These are phyloP conservation scores for Fraxinus sp. DNA, from an alignment of 305 asterid species.

Conservation along the genomic window DNA sequence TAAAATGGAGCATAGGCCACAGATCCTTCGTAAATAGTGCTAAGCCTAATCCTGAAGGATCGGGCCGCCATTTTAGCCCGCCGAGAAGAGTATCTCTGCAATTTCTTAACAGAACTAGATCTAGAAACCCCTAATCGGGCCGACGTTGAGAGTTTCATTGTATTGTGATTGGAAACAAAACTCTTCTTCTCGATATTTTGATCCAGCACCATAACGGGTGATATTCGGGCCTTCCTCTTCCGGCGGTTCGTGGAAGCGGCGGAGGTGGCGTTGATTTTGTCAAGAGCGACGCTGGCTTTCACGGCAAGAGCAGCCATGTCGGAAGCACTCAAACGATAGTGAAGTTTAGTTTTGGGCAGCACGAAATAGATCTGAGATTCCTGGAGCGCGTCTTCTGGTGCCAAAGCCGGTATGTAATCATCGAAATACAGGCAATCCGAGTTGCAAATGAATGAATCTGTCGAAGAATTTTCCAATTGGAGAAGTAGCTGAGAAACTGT, in stretches of 20 bases:
- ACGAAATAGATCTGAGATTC: slow-evolving; percentile 57
- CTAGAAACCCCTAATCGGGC: slow-evolving; percentile 37
- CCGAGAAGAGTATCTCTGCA: slow-evolving; percentile 48
- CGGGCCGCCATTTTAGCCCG: slow-evolving; percentile 67
- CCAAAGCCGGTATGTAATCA: slow-evolving; percentile 49
- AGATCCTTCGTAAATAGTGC: slow-evolving; percentile 67
- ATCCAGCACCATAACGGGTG: slow-evolving; percentile 44
- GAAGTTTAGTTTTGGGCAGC: slow-evolving; percentile 38
- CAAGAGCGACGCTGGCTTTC: slow-evolving; percentile 59
- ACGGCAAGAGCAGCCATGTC: slow-evolving; percentile 64
- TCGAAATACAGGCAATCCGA: slow-evolving; percentile 58
- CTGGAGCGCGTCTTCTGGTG: slow-evolving; percentile 31
- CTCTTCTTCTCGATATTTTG: background rate
- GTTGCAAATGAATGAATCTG: slow-evolving; percentile 50
- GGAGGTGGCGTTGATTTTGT: slow-evolving; percentile 22
- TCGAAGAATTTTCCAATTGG: slow-evolving; percentile 24
- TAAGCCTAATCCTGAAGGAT: slow-evolving; percentile 47
- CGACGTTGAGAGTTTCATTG: slow-evolving; percentile 11
- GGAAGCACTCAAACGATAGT: slow-evolving; percentile 50
- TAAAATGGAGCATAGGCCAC: slow-evolving; percentile 22
- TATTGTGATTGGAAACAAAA: background rate
- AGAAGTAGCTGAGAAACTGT: slow-evolving; percentile 45
- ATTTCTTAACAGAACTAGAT: slow-evolving; percentile 50
- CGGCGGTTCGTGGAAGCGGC: slow-evolving; percentile 22
- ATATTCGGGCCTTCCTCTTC: slow-evolving; percentile 43